These are phyloP conservation scores for Cercospora brassicicola DNA, from an alignment of 2,329 filamentous ascomycete genomes.

Conservation along the genomic window DNA sequence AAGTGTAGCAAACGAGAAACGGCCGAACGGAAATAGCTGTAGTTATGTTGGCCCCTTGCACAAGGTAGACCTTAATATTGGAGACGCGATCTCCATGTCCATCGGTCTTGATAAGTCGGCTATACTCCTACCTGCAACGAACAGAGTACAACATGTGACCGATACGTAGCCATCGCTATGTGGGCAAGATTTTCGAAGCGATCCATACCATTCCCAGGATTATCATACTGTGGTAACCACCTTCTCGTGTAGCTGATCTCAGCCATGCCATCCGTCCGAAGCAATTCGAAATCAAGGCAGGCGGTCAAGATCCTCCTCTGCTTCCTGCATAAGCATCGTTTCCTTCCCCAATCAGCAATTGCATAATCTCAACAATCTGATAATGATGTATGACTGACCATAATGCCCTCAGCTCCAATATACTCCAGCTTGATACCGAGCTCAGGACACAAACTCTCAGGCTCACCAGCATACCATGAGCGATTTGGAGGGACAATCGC, in stretches of 20 bases:
- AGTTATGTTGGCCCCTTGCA: background rate
- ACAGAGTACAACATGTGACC: background rate
- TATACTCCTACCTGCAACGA: background rate
- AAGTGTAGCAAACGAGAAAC: background rate
- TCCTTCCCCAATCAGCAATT: background rate
- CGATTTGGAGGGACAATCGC: background rate
- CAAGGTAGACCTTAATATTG: background rate
- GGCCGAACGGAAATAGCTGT: too few species aligned
- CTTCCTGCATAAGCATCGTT: background rate
- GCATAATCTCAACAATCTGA: background rate
- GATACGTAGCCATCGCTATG: background rate
- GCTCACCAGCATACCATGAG: background rate
- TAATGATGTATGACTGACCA: background rate
- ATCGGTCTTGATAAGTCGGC: too few species aligned
- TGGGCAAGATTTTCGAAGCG: background rate
- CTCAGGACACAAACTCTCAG: background rate
- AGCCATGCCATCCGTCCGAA: background rate
- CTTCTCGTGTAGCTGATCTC: background rate
- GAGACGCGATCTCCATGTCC: background rate
- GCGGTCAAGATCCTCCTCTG: background rate
- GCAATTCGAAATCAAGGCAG: background rate
- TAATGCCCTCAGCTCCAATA: background rate
- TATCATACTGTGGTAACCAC: too few species aligned
- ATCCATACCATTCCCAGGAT: background rate
- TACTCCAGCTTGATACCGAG: background rate